Evolutionary conservation across 2,329 filamentous ascomycete genomes (phyloP).

Genomic region (Cadophora gregata): DNA sequence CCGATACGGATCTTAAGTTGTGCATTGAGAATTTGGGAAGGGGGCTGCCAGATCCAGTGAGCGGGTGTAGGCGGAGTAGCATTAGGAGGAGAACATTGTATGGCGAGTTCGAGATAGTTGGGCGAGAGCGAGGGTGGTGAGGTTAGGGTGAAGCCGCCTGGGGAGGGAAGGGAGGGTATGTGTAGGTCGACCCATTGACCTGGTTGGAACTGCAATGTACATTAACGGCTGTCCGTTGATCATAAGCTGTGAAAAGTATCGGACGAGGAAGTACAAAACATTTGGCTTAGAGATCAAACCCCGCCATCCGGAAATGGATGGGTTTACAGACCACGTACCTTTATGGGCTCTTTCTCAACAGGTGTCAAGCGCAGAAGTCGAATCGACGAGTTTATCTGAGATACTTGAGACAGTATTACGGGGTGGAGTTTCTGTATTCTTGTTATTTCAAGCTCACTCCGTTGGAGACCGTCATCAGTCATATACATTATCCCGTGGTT

Average conservation of each 20-base stretch:
- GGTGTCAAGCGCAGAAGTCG: conserved; percentile 71
- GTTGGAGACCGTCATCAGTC: conserved; percentile 9
- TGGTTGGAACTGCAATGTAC: conserved; percentile 66
- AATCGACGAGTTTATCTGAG: conserved; percentile 69
- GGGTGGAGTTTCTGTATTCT: conserved; percentile 57
- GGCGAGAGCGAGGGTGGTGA: conserved; percentile 62
- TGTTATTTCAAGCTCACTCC: conserved; percentile 6
- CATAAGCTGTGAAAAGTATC: too few relatives aligned
- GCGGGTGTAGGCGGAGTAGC: conserved; percentile 54
- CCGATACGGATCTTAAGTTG: conserved; percentile 74
- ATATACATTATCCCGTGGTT: conserved; percentile 69
- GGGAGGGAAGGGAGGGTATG: conserved; percentile 69
- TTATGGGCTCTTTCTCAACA: conserved; percentile 52
- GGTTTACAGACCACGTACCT: conserved; percentile 43
- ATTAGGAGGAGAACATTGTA: conserved; percentile 68
- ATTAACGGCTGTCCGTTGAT: not conserved
- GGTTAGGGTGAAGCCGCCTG: conserved; percentile 89
- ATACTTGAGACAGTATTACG: conserved; percentile 65
- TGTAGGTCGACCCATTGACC: conserved; percentile 91
- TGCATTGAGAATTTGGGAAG: conserved; percentile 60
- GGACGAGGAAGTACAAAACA: not conserved
- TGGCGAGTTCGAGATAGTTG: conserved; percentile 75
- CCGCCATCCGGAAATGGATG: not conserved
- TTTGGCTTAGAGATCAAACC: not conserved
- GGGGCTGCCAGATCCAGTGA: conserved; percentile 73